Evolutionary conservation across 2,329 filamentous ascomycete species (phyloP), one percentile per base, ranked within the genome.

Genomic region (Cephalotrichum gorgonifer): DNA sequence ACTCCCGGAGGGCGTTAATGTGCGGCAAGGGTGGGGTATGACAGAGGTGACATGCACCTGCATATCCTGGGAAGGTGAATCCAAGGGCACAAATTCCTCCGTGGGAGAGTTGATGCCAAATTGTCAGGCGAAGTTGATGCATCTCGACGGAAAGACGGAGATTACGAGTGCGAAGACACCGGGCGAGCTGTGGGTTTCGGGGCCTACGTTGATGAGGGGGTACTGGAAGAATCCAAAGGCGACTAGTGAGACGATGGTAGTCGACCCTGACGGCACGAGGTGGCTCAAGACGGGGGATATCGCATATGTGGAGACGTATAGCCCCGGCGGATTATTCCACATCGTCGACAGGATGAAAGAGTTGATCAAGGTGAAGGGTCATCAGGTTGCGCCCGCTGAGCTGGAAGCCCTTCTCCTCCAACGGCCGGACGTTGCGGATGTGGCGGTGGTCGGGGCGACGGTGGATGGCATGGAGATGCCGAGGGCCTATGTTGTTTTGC

Each of bases 1-100:
- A 71, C 63, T 63, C 2, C 48, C 54, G 25, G 57, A 59, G 3
- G 56, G 60, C 1, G 49, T 74, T 7, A 48, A 54, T 2, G 54
- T 75, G 12, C 67, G 69, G 59, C 87, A 91, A 63, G 88, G 86
- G 4, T 94, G 86, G 85, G 88, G 88, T 5, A 91, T 94, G 88
- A 93, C 88, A 1, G 88, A 93, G 61, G 67, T 76, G 3, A 93
- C 87, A 0, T 91, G 87, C 62, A 80, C 83, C 1, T 71, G 77
- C 17, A 73, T 86, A 12, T 73, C 73, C 6, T 89, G 81, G 75
- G 72, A 85, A 53, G 25, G 15, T 11, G 9, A 41, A 23, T n/a
- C 17, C 17, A 25, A 25, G 11, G 35, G 48, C 17, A 76, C 81
- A 1, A 67, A 59, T 1, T 51, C 58, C 2, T 62, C 72, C 3